Conservation (phyloP, 306 rosid genomes). For the Malus sieversii region DNA sequence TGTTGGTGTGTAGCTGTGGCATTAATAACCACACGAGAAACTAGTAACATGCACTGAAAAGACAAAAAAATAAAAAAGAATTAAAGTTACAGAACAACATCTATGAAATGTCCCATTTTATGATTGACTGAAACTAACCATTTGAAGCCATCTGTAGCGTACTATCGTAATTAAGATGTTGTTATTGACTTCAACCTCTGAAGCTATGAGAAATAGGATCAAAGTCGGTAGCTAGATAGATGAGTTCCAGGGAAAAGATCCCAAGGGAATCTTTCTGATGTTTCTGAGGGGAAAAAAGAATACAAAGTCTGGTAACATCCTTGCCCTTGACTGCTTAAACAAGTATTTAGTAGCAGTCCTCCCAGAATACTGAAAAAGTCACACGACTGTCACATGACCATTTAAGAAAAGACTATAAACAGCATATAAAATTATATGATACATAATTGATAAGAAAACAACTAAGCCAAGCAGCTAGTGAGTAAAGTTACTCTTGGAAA, state of each 20-base stretch:
- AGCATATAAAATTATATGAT: background rate
- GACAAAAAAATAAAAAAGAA: background rate
- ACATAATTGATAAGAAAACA: background rate
- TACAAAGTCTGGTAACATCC: background rate
- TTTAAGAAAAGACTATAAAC: background rate
- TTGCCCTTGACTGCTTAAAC: background rate
- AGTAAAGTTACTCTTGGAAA: background rate
- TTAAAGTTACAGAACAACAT: background rate
- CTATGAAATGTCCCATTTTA: background rate
- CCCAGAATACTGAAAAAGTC: background rate
- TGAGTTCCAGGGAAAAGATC: background rate
- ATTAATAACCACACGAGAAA: background rate
- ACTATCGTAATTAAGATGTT: background rate
- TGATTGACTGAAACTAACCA: background rate
- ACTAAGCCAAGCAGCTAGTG: background rate
- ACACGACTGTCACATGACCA: background rate
- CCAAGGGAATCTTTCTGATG: background rate
- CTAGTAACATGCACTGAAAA: background rate
- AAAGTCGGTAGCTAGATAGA: background rate
- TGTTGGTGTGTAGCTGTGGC: background rate
- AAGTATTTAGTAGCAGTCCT: background rate
- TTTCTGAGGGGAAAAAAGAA: background rate
- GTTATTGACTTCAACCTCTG: background rate
- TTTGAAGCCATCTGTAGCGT: background rate
- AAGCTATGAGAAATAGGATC: background rate